A percentile compares a stretch with the other conserved stretches of the same genome.
Evolutionary conservation across 306 rosid species (phyloP).

Genomic region (Sophora flavescens): DNA sequence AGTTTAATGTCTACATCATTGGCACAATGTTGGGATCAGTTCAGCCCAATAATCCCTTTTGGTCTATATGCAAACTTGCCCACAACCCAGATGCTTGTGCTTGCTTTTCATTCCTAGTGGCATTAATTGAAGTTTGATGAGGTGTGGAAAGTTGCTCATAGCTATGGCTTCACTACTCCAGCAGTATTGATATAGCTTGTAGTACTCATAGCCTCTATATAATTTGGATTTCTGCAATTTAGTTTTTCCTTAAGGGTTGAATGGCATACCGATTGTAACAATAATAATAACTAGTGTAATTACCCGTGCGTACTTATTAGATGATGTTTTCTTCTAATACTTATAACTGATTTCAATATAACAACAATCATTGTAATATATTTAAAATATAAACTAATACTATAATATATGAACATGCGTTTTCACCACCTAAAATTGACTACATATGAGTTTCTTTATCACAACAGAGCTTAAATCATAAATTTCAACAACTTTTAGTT

Average conservation of each 20-base stretch:
- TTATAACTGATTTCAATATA: too few relatives aligned
- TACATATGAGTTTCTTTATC: too few relatives aligned
- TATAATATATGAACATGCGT: too few relatives aligned
- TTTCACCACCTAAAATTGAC: too few relatives aligned
- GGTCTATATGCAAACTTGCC: constrained; percentile 39
- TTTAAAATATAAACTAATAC: too few relatives aligned
- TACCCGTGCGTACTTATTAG: too few relatives aligned
- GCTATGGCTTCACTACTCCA: not conserved
- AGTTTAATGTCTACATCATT: constrained; percentile 28
- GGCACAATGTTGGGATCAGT: constrained; percentile 42
- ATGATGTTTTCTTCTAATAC: too few relatives aligned
- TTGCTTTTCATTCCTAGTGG: constrained; percentile 42
- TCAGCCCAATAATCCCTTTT: constrained; percentile 40
- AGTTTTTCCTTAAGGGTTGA: constrained; percentile 4
- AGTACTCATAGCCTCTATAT: constrained; percentile 1
- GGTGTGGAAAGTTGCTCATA: not conserved
- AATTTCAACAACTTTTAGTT: too few relatives aligned
- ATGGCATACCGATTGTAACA: constrained; percentile 24
- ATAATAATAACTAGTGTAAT: too few relatives aligned
- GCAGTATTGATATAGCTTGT: not conserved
- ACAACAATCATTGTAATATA: too few relatives aligned
- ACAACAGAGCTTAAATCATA: too few relatives aligned
- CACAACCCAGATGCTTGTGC: constrained; percentile 40
- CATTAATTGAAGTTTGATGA: not conserved
- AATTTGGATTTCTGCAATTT: constrained; percentile 5